Percentiles rank a stretch among this genome's conserved stretches.
Conservation (phyloP, 2,329 filamentous ascomycete genomes). For the Lanzia echinophila region DNA sequence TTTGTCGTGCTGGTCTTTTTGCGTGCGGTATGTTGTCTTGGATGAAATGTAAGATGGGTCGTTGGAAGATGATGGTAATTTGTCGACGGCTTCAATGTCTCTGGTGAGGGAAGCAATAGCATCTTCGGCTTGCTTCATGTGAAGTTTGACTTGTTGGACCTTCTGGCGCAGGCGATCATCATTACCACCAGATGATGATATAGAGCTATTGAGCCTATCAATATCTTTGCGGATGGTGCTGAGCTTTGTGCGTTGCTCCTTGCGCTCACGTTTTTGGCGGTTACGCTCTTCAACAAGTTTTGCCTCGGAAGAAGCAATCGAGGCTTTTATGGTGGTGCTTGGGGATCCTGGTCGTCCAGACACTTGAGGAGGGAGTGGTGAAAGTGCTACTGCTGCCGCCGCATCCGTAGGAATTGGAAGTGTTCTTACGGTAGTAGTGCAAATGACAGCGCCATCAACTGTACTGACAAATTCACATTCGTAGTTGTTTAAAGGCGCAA, state of each 20-base stretch:
- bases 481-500: conserved; percentile 68
- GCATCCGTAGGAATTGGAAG: conserved; percentile 22
- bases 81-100: conserved; percentile 59
- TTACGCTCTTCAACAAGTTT: conserved; percentile 64
- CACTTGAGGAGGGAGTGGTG: conserved; percentile 43
- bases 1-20: conserved; percentile 39
- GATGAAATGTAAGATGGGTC: conserved; percentile 43
- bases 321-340: conserved; percentile 68
- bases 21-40: conserved; percentile 48
- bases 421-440: conserved; percentile 58
- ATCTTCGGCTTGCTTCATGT: conserved; percentile 59
- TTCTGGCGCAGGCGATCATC: conserved; percentile 73
- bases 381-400: conserved; percentile 25
- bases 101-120: conserved; percentile 48
- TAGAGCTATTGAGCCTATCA: conserved; percentile 58
- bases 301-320: conserved; percentile 64
- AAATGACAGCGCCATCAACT: conserved; percentile 57
- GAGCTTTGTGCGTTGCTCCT: conserved; percentile 66
- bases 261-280: conserved; percentile 62
- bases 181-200: conserved; percentile 62
- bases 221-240: conserved; percentile 67
- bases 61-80: conserved; percentile 54
- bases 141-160: conserved; percentile 66
- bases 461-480: conserved; percentile 71
- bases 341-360: conserved; percentile 68